Base-by-base conservation (phyloP, 345 rosid species). In the Eucalyptus sp. region DNA sequence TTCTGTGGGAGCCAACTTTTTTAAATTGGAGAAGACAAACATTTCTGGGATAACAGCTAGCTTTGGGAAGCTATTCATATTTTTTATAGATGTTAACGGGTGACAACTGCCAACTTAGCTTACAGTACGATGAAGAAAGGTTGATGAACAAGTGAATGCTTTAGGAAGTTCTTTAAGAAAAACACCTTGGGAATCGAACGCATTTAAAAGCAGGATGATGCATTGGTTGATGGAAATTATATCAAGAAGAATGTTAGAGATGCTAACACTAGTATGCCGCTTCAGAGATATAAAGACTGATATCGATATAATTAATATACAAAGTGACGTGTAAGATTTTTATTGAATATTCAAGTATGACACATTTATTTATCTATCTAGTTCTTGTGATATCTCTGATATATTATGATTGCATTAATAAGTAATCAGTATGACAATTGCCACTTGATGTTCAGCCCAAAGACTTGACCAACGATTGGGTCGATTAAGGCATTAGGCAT, bases 191-290 rank as follows among this genome's bases (percentile, higher is more conserved):
- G 29, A 56, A 22, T 56, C 5, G 62, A 56, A 56, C 29, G 29
- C 3, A 56, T 0, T 56, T 56, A 24, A 22, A 22, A 56, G 62
- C 62, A 27, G 31, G 66, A 60, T 29, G 14, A 60, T 27, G 31
- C 3, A 4, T 18, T 71, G 20, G 44, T 8, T 33, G 81, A 71
- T 9, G 7, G 13, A 71, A 71, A 33, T 9, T 66, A 37, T 71
- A 33, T 71, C 44, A 8, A 71, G 44, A 5, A 71, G 17, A 33
- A 29, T 64, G 18, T 64, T 3, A 64, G 2, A 7, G 20, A n/a
- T n/a, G 37, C 0, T n/a, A 14, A n/a, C 43, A 8, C 41, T 31
- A 1, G 64, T 24, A 58, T 1, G 56, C 10, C 1, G 4, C 24
- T 52, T 52, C 0, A 56, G 1, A 56, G 62, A 9, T 60, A 60